Evolutionary conservation across 495 filamentous ascomycete species (phyloP).

Genomic region (Sordaria brevicollis): DNA sequence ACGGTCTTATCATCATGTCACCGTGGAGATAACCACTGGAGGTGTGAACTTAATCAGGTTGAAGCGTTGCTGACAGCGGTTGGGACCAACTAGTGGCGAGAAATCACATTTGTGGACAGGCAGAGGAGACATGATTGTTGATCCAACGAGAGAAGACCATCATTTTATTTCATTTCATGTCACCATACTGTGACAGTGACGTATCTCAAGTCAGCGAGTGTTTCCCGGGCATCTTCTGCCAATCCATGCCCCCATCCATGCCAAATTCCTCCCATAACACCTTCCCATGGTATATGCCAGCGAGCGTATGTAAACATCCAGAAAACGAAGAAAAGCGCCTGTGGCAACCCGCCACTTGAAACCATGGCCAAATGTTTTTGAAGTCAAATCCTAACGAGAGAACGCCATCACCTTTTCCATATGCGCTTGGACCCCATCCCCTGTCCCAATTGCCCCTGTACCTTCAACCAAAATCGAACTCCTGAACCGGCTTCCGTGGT

Average conservation of each 20-base stretch:
- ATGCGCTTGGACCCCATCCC: not conserved
- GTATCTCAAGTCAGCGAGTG: not conserved
- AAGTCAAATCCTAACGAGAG: not conserved
- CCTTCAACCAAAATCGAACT: not conserved
- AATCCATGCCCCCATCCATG: not conserved
- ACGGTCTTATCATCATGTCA: too few relatives aligned
- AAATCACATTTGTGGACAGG: not conserved
- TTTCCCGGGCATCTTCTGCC: not conserved
- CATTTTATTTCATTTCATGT: not conserved
- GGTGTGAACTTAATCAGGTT: too few relatives aligned
- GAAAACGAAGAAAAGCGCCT: not conserved
- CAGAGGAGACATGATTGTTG: not conserved
- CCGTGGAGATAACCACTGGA: too few relatives aligned
- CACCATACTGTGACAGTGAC: not conserved
- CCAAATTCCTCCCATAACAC: not conserved
- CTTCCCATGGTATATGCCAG: not conserved
- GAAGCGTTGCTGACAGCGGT: too few relatives aligned
- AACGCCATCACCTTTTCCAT: not conserved
- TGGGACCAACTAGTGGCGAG: not conserved
- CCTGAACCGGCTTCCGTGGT: not conserved
- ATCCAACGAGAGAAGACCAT: not conserved
- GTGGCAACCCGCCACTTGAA: not conserved
- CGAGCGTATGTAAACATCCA: not conserved
- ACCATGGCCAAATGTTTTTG: not conserved
- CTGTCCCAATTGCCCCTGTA: not conserved